phyloP scores from a whole-genome alignment of 306 rosid genomes.

The Medicago arabica region DNA sequence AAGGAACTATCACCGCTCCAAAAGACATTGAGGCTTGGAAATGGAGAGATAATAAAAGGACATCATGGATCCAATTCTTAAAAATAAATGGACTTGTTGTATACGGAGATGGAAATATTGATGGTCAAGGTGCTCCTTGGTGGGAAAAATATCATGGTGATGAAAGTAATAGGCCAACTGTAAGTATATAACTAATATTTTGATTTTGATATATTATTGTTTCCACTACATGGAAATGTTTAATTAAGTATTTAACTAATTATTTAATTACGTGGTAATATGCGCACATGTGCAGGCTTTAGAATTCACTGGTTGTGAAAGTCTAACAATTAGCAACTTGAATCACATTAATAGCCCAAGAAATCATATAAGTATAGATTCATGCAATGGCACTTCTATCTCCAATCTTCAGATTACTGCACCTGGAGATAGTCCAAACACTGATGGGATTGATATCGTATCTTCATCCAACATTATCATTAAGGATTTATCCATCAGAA shows the following conservation, averaged over 20 bases:
- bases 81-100: slow-evolving; percentile 42
- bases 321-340: slow-evolving; percentile 36
- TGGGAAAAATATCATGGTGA: slow-evolving; percentile 36
- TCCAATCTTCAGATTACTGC: slow-evolving; percentile 43
- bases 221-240: not conserved
- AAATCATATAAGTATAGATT: slow-evolving; percentile 46
- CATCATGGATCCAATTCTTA: slow-evolving; percentile 35
- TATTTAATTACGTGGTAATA: not conserved
- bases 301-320: not conserved
- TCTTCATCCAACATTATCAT: slow-evolving; percentile 26
- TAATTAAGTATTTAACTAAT: not conserved
- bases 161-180: slow-evolving; percentile 31
- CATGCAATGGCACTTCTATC: slow-evolving; percentile 10
- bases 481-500: slow-evolving; percentile 30
- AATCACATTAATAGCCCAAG: slow-evolving; percentile 41
- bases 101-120: slow-evolving; percentile 50
- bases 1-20: slow-evolving; percentile 51
- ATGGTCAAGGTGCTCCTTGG: slow-evolving; percentile 66
- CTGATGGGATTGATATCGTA: slow-evolving; percentile 61
- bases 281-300: slow-evolving; percentile 42
- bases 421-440: slow-evolving; percentile 60
- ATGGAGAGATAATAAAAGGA: not conserved
- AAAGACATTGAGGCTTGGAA: slow-evolving; percentile 33
- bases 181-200: slow-evolving; percentile 17
- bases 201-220: not conserved